Evolutionary conservation across 768 basidiomycete species (phyloP), one percentile per base, ranked within the genome.

Genomic region (Sarcodon sp.): DNA sequence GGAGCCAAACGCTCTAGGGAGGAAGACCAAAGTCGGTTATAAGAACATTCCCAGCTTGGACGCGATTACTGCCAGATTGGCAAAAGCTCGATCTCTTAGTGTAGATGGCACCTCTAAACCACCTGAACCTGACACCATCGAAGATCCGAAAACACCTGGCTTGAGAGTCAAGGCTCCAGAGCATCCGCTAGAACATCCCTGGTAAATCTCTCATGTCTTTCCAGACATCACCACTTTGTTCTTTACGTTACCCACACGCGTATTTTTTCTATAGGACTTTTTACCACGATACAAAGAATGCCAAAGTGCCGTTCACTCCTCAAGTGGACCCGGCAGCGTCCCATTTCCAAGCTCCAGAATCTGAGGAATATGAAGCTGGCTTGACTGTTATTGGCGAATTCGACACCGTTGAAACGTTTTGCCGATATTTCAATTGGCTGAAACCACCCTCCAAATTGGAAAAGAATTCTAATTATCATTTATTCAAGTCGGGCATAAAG

Each of bases 401-500:
- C 62, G 76, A 80, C 60, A 92, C 92, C 10, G 91, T 92, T 49
- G 87, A 91, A 65, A 75, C 77, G 31, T 92, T 88, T 69, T 91
- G 89, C 64, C 79, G 89, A 15, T 88, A 89, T 67, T 87, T 89
- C 72, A 90, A 91, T 66, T 91, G 88, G 88, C 80, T 90, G 53
- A 91, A 91, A 64, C 85, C 86, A 0, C 92, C 92, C 9, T 89
- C 87, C 33, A 77, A 80, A 57, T 77, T 94, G 33, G 87, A 91
- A 57, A 80, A 80, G 57, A 90, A 89, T 66, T 84, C 85, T 43
- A 97, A 96, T 66, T 92, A 94, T 57, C 92, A 97, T 60, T 73
- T 97, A 48, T 96, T 97, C 77, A 94, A 94, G 67, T 73, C 79
- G 16, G 87, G 87, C 13, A 92, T 92, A 69, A 89, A 90, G 60